phyloP scores from a whole-genome alignment of 2,329 filamentous ascomycete species.

The Xylariaceae sp. region DNA sequence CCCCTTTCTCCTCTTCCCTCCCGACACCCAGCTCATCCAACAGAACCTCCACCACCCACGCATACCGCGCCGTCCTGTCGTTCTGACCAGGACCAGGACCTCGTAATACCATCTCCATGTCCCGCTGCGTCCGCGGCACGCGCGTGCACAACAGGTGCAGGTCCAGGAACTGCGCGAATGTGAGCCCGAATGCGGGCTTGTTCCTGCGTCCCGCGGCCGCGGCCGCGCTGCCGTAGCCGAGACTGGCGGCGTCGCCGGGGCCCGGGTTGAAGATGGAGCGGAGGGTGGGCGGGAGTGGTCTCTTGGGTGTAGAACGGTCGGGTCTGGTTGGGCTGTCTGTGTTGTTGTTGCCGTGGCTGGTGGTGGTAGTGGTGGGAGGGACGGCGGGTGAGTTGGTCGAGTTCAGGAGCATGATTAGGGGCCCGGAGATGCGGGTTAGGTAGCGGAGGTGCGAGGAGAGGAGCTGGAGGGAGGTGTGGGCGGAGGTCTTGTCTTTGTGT shows the following conservation, averaged over 20 bases:
- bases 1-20: conserved; percentile 11
- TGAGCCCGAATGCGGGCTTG: conserved; percentile 49
- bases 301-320: conserved; percentile 1
- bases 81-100: not conserved
- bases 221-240: conserved; percentile 5
- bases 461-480: conserved; percentile 44
- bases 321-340: not conserved
- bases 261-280: conserved; percentile 45
- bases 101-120: conserved; percentile 30
- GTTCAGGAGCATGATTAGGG: conserved; percentile 54
- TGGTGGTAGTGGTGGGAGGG: conserved; percentile 5
- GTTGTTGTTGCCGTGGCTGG: not conserved
- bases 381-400: conserved; percentile 33
- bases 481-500: conserved; percentile 39
- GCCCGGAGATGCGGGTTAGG: conserved; percentile 35
- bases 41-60: conserved; percentile 48
- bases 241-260: conserved; percentile 5
- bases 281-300: conserved; percentile 35
- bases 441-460: conserved; percentile 43
- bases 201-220: conserved; percentile 27
- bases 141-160: conserved; percentile 49
- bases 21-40: conserved; percentile 45
- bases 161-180: conserved; percentile 51
- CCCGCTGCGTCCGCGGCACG: conserved; percentile 35
- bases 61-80: conserved; percentile 18